A percentile compares a stretch with the other conserved stretches of the same genome.
These are phyloP conservation scores for Nothophytophthora sp. DNA, from an alignment of 352 stramenopile species.

Conservation along the genomic window DNA sequence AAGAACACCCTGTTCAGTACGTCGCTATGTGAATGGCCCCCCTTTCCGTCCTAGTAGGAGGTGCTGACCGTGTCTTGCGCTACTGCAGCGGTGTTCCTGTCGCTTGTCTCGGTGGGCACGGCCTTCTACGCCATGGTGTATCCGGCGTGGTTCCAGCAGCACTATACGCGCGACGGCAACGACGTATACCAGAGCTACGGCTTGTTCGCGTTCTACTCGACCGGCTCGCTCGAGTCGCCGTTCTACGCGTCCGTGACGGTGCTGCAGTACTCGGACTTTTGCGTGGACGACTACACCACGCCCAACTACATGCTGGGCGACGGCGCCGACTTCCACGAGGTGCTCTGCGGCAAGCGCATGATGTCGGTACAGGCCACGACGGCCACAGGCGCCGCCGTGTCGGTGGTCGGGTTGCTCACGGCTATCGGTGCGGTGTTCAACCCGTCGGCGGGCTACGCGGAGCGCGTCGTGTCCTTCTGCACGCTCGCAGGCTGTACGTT, in stretches of 20 bases:
- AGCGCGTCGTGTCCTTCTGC: constrained; percentile 78
- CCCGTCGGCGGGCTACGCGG: constrained; percentile 70
- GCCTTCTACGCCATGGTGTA: constrained; percentile 84
- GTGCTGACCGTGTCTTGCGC: neutral
- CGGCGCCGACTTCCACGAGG: constrained; percentile 65
- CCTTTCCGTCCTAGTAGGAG: neutral
- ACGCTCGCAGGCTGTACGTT: constrained; percentile 83
- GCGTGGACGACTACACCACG: constrained; percentile 37
- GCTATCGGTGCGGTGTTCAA: constrained; percentile 77
- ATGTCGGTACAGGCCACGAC: constrained; percentile 70
- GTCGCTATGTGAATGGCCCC: constrained; percentile 10
- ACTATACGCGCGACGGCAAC: constrained; percentile 72
- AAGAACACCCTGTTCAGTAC: constrained; percentile 81
- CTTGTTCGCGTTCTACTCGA: constrained; percentile 86
- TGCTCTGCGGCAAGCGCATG: constrained; percentile 76
- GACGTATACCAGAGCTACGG: constrained; percentile 83
- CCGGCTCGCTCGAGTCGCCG: constrained; percentile 57
- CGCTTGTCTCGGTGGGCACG: constrained; percentile 68
- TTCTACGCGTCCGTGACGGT: constrained; percentile 84
- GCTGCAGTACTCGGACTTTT: constrained; percentile 81
- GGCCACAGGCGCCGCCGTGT: constrained; percentile 56
- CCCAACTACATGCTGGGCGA: constrained; percentile 88
- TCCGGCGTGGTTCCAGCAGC: constrained; percentile 86
- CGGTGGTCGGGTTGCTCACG: constrained; percentile 58
- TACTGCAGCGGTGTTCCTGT: constrained; percentile 74